Evolutionary conservation across 495 filamentous ascomycete genomes (phyloP), one percentile per base, ranked within the genome.

Genomic region (Penicillium nucicola): DNA sequence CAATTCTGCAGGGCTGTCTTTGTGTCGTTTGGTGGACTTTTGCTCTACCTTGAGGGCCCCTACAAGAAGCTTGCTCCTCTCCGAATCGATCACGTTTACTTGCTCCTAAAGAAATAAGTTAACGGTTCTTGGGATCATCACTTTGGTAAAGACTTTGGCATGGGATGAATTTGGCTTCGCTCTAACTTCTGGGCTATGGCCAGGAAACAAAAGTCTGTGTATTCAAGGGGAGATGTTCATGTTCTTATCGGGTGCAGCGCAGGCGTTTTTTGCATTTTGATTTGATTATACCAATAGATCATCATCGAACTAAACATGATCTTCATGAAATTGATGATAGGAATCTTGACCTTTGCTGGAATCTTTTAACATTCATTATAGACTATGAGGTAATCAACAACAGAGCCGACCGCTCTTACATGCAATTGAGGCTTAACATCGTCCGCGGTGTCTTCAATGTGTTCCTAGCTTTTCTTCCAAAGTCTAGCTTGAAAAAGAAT

Each of bases 41-140:
- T 99, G 55, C 84, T 97, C 60, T 85, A 84, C 64, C 79, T 99
- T 19, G 88, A 95, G 62, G 93, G 95, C 1, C 92, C 93, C 2
- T 96, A 93, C 65, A 96, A 95, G 80, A 95, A 92, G 75, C 82
- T 97, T 20, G 90, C 85, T n/a, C 83, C 88, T 3, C 68, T 97
- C 64, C 78, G 87, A 50, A 91, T 96, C 53, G 93, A 97, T 68
- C 84, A 97, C 64, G 82, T 95, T 38, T 99, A 97, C 68, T 77
- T 99, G 51, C 78, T 97, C 31, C 74, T 91, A 46, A 97, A 96
- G 84, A 92, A 90, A 83, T 95, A 78, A 68, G 50, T 39, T 37
- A 19, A 15, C 31, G 14, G 9, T 23, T 40, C 36, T 45, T 25
- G 40, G 11, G 34, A 32, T 51, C 45, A 10, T 45, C 41, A 13